Evolutionary conservation across 73 alveolate species (phyloP).

Genomic region (Uronychia setigera): DNA sequence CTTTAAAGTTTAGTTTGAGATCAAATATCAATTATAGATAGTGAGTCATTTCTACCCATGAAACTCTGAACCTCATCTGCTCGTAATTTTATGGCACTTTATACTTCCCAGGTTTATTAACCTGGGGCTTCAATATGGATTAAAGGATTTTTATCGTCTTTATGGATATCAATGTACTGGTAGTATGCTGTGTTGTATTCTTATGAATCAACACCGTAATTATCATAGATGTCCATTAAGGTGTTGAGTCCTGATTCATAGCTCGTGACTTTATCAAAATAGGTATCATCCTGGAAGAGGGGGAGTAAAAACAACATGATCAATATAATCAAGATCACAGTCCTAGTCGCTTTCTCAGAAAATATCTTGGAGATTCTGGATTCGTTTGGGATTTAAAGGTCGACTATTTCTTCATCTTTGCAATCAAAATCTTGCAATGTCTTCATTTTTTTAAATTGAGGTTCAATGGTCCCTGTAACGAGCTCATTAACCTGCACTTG

Average conservation of each 20-base stretch:
- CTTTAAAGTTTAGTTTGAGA: slow-evolving; percentile 11
- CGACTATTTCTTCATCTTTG: slow-evolving; percentile 14
- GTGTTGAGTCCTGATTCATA: slow-evolving; percentile 20
- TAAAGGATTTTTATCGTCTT: slow-evolving; percentile 34
- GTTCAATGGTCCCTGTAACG: neutral
- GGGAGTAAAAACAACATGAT: slow-evolving; percentile 41
- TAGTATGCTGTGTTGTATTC: slow-evolving; percentile 11
- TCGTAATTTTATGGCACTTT: neutral
- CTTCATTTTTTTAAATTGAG: neutral
- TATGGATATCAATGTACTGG: slow-evolving; percentile 16
- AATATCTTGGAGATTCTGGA: slow-evolving; percentile 27
- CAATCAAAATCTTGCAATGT: neutral
- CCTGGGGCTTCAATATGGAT: slow-evolving; percentile 6
- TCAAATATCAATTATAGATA: no score
- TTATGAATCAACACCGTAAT: neutral
- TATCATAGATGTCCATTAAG: neutral
- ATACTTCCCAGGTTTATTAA: neutral
- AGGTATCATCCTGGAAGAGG: slow-evolving; percentile 21
- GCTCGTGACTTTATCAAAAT: slow-evolving; percentile 7
- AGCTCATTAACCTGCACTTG: neutral
- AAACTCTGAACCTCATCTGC: slow-evolving; percentile 12
- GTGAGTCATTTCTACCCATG: no score
- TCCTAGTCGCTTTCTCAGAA: slow-evolving; percentile 46
- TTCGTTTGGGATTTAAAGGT: slow-evolving; percentile 17
- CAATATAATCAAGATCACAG: slow-evolving; percentile 32